Base-by-base conservation (phyloP, 2,329 filamentous ascomycete species). In the Aureobasidium pullulans region DNA sequence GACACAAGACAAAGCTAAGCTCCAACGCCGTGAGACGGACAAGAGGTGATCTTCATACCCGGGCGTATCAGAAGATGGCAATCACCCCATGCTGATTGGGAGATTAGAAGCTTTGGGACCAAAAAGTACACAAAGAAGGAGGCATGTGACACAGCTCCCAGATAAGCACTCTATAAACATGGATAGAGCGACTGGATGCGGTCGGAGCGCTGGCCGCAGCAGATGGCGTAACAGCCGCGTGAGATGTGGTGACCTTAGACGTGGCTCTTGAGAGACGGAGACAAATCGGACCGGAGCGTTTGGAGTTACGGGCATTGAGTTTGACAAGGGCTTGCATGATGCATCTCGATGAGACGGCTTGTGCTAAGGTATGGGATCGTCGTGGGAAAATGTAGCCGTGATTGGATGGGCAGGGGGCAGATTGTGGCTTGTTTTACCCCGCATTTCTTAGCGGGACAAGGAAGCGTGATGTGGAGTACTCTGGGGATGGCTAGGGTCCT, bases 261-360 rank as follows among this genome's bases (percentile, higher is more conserved):
- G 40, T 34, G 28, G 28, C 28, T 31, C 23, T 23, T 1, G 7
- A 9, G 40, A 37, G 19, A 57, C 6, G 4, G 19, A 57, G 19
- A 40, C 42, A 31, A 46, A 57, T 57, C 52, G 52, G 52, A 57
- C 52, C 52, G 52, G 37, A 46, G 52, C 42, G 52, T 56, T 56
- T 57, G 16, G 16, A 32, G 40, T 34, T 19, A 40, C 42, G 29
- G n/a, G 9, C 15, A 46, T 57, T 57, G 52, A 57, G 52, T 57
- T 57, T 37, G 31, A n/a, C 28, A 13, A 3, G 50, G 29, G 39
- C 50, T 32, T 54, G 39, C 28, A 37, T 42, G 50, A 54, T 34
- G 50, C 50, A 23, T 43, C 37, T 43, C 19, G 50, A 54, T 39
- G 39, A 54, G 50, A 53, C 50, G 50, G 37, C 19, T 15, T 40